These are phyloP conservation scores for Boletus coccyginus DNA, from an alignment of 768 basidiomycete genomes.

Conservation along the genomic window DNA sequence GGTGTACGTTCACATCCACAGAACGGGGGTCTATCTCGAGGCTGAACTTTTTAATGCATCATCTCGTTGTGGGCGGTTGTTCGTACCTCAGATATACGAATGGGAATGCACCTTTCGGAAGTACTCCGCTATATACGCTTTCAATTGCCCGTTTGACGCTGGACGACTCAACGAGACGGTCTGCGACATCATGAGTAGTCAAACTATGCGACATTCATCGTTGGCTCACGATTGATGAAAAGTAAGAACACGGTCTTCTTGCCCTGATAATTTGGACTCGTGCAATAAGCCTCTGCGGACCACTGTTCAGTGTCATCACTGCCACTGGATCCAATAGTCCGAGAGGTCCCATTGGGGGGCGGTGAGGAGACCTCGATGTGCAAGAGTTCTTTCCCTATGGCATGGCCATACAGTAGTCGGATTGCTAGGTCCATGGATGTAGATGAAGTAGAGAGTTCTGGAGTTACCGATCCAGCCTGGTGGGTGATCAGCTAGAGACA, in stretches of 20 bases:
- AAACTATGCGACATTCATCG: neutral
- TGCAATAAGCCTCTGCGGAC: conserved; percentile 73
- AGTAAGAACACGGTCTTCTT: conserved; percentile 84
- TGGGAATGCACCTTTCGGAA: conserved; percentile 87
- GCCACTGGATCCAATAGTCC: conserved; percentile 13
- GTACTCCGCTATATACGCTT: conserved; percentile 73
- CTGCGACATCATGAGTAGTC: conserved; percentile 37
- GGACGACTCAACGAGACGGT: conserved; percentile 87
- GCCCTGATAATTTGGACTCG: conserved; percentile 84
- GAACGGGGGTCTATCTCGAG: conserved; percentile 80
- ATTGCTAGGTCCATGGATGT: conserved; percentile 69
- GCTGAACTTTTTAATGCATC: conserved; percentile 37
- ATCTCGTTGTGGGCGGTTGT: neutral
- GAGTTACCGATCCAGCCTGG: conserved; percentile 68
- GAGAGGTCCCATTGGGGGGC: conserved; percentile 23
- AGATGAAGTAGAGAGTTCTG: conserved; percentile 80
- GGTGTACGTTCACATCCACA: conserved; percentile 97
- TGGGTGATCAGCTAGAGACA: conserved; percentile 2
- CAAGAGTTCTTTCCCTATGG: conserved; percentile 75
- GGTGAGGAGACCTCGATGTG: conserved; percentile 39
- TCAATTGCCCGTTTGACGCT: conserved; percentile 88
- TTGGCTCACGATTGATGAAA: conserved; percentile 87
- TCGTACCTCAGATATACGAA: conserved; percentile 93
- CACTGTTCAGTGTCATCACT: conserved; percentile 49
- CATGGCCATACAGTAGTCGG: conserved; percentile 74